Base-by-base conservation (phyloP, 805 yeast species). In the Ogataea glucozyma region DNA sequence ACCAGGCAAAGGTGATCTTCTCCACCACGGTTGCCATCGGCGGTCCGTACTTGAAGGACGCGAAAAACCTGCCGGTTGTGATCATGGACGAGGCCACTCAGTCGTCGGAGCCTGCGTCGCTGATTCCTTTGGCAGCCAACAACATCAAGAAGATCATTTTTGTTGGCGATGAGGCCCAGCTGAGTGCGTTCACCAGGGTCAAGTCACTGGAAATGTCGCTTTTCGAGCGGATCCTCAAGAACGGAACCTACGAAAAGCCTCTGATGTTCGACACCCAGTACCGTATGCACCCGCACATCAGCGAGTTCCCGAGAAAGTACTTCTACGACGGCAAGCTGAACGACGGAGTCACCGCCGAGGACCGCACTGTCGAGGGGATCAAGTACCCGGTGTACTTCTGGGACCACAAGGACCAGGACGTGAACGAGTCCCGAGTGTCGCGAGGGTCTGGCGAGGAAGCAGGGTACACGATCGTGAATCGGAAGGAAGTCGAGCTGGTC, bases 251-350 rank as follows among this genome's bases (percentile, higher is more conserved):
- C 54, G 63, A 66, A 21, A 70, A 72, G 11, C 84, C 86, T 2
- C 79, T 76, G 49, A 79, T 83, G 88, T 71, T 84, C 54, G 81
- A 83, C 52, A 78, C 81, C 1, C 99, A 91, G 60, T 91, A 91
- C 61, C 91, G 99, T 69, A 91, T 93, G 99, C 96, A 93, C 62
- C 97, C 98, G 0, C 81, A 73, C 4, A 93, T 93, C 32, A 85
- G 97, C 26, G 67, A 58, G 40, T 93, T 93, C 62, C 97, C 99
- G 1, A 83, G 96, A 36, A 58, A 64, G 6, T 82, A 83, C 54
- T 93, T 93, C 58, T 93, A 93, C 58, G 62, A 77, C 12, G 81
- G 85, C 2, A 71, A 73, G 45, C 72, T 93, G 47, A 69, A 76
- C 31, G 95, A 89, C 63, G 91, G 91, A 55, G 73, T 84, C 19